Evolutionary conservation across 1,139 yeast species (phyloP).

Genomic region (Hemisphaericaspora xylofermentans): DNA sequence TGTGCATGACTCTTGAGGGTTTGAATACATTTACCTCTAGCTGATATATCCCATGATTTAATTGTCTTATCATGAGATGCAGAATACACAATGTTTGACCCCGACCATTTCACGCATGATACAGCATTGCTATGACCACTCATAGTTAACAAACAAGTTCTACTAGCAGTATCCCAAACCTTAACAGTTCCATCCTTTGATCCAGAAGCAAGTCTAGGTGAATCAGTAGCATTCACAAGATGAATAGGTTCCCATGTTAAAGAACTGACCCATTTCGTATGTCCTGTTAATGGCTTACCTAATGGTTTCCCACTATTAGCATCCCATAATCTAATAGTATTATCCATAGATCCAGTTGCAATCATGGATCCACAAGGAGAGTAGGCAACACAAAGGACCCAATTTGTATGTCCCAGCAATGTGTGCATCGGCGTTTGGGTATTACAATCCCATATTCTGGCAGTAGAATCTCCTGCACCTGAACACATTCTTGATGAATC

Average conservation of each 20-base stretch:
- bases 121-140: slow-evolving; percentile 89
- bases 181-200: slow-evolving; percentile 91
- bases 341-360: slow-evolving; percentile 97
- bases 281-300: slow-evolving; percentile 79
- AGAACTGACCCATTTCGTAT: slow-evolving; percentile 85
- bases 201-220: slow-evolving; percentile 78
- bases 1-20: slow-evolving; percentile 89
- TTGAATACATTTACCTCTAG: slow-evolving; percentile 75
- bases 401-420: slow-evolving; percentile 80
- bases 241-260: slow-evolving; percentile 95
- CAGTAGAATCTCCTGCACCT: slow-evolving; percentile 98
- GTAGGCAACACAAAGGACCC: slow-evolving; percentile 94
- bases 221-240: slow-evolving; percentile 59
- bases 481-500: slow-evolving; percentile 85
- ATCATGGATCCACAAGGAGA: slow-evolving; percentile 88
- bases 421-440: slow-evolving; percentile 89
- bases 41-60: slow-evolving; percentile 82
- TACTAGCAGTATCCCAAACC: slow-evolving; percentile 84
- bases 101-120: slow-evolving; percentile 96
- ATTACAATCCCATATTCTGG: slow-evolving; percentile 95
- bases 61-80: slow-evolving; percentile 96
- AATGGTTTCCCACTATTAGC: slow-evolving; percentile 68
- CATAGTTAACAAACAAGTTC: slow-evolving; percentile 68
- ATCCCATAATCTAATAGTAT: slow-evolving; percentile 86
- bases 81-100: slow-evolving; percentile 78